phyloP scores from a whole-genome alignment of 2,329 filamentous ascomycete genomes.

The Xylariaceae sp. region DNA sequence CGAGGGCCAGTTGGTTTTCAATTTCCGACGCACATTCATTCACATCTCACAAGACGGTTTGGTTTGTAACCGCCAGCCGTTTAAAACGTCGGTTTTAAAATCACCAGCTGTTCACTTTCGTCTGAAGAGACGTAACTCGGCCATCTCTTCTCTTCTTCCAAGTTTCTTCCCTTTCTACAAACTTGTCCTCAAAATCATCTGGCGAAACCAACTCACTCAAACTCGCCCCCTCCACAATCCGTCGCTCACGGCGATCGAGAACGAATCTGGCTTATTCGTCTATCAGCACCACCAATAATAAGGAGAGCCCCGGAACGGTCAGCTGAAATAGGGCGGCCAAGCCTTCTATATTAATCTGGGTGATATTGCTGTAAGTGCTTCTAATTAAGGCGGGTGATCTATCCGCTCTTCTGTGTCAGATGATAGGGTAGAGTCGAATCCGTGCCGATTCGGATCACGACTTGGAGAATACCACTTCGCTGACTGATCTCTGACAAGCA shows the following conservation, averaged over 20 bases:
- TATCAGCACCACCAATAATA: background rate
- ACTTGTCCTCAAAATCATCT: background rate
- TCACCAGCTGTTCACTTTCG: background rate
- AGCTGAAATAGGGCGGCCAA: background rate
- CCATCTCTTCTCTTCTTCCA: background rate
- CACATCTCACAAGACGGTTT: background rate
- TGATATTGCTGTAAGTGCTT: background rate
- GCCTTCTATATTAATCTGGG: background rate
- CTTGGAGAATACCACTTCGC: background rate
- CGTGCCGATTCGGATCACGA: background rate
- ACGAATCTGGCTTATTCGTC: background rate
- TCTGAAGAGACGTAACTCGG: background rate
- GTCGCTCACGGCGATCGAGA: background rate
- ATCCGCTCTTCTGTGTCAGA: background rate
- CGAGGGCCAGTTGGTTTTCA: background rate
- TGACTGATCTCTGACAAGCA: slow-evolving; percentile 2
- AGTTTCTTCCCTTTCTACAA: background rate
- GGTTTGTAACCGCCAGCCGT: background rate
- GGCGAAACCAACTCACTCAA: background rate
- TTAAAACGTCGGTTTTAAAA: background rate
- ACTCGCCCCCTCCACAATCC: background rate
- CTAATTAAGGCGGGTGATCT: background rate
- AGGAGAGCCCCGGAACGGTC: background rate
- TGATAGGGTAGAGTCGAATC: background rate
- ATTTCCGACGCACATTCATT: background rate